Base-by-base conservation (phyloP, 352 stramenopile species). In the Phytophthora uliginosa region DNA sequence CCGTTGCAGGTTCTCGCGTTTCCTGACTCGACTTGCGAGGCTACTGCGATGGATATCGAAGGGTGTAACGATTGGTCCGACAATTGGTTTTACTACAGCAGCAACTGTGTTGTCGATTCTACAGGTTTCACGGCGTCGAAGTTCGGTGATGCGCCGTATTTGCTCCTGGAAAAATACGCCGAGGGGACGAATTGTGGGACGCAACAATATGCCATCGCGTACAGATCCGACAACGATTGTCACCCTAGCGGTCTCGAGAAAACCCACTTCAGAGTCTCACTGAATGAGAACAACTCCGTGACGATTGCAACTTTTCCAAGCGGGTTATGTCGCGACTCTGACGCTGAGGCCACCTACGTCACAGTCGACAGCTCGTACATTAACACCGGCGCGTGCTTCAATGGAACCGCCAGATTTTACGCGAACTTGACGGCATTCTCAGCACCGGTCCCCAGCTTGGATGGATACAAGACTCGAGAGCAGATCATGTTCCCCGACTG, bases 381-480 rank as follows among this genome's bases (percentile, higher is more conserved):
- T 15, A 48, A 48, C 40, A 48, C 40, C 5, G 17, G 40, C 15
- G 4, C 15, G 40, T 48, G 40, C 18, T n/a, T 20, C 40, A 20
- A 48, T n/a, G 40, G 40, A 22, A 20, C 40, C 40, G 4, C 17
- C 40, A 48, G 40, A n/a, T 6, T 48, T 48, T 48, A 22, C 18
- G 15, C 40, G 6, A 20, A 48, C 40, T 15, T 48, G 40, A n/a
- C 40, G 40, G 40, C 40, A 20, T 48, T 48, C 40, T 48, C 36
- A 42, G 36, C 10, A 13, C 36, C 10, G 6, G 40, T n/a, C 13
- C 40, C 40, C 7, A 54, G 13, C n/a, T 20, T 84, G 71, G 53
- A 82, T 77, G 26, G 78, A 72, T 48, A 48, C 15, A 9, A 48
- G 40, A 20, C 40, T 18, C 18, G 40, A 48, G 40, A 20, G 40